Base-by-base conservation (phyloP, 1,139 yeast species). In the Lodderomyces elongisporus region DNA sequence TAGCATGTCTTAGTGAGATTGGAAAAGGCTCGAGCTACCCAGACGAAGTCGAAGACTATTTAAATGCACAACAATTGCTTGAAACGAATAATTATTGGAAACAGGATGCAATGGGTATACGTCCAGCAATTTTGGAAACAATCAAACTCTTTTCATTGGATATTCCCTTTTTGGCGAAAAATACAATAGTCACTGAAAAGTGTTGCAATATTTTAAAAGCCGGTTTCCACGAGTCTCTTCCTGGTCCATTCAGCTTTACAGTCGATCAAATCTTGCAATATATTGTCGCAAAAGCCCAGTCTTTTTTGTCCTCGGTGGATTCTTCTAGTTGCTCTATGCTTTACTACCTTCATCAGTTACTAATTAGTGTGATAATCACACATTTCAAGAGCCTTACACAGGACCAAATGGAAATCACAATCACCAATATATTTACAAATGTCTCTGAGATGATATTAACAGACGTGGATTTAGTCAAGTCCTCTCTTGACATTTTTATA, bases 11-110 rank as follows among this genome's bases (percentile, higher is more conserved):
- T 1, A 67, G 68, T 14, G 85, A 81, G 37, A 58, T 85, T 10
- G 91, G 88, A 0, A 79, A 77, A 38, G 87, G 89, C 0, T 58
- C 82, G 44, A 67, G 70, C 30, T 52, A 74, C 4, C 78, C 84
- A 0, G 83, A 74, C 27, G 85, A 79, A 17, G 47, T 62, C 10
- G 74, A 70, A 12, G 70, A 64, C 13, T 56, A 57, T 30, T 57
- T 59, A 34, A 52, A 60, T 6, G 56, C 51, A 8, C 57, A 56
- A 12, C 60, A 59, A 29, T 33, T 48, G 14, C 28, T 31, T 7
- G 25, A 40, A 4, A 52, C 61, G 12, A 48, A 57, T 27, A 36
- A 39, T 6, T 74, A 66, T 46, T 62, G 74, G 75, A 26, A 27
- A 4, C 33, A 38, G 5, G 84, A 78, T 45, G 66, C 70, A 0